phyloP scores from a whole-genome alignment of 345 rosid genomes.

The Aquilaria yunnanensis region DNA sequence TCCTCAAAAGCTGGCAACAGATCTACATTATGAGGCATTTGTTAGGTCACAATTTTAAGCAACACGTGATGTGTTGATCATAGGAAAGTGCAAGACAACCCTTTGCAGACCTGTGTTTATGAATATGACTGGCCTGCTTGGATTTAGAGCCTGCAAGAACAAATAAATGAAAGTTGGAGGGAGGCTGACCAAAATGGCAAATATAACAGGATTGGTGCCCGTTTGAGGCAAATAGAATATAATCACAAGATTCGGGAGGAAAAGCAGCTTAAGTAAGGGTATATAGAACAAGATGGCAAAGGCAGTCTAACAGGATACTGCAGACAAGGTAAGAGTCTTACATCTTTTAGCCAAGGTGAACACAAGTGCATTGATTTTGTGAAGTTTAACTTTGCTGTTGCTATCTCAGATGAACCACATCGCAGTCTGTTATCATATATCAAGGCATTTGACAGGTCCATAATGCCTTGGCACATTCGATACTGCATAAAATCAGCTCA shows the following conservation, averaged over 20 bases:
- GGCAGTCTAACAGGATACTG: too few relatives aligned
- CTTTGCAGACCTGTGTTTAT: conserved; percentile 65
- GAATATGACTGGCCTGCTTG: conserved; percentile 60
- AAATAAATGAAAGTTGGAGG: conserved; percentile 9
- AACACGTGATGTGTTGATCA: conserved; percentile 1
- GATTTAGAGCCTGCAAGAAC: conserved; percentile 63
- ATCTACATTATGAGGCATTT: conserved; percentile 35
- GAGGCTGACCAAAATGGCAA: too few relatives aligned
- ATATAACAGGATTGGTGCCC: too few relatives aligned
- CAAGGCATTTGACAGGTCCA: conserved; percentile 90
- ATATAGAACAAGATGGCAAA: conserved; percentile 2
- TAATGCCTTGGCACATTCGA: conserved; percentile 89
- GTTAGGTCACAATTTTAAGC: conserved; percentile 13
- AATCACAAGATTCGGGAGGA: not conserved
- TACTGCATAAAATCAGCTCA: conserved; percentile 49
- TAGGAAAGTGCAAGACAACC: conserved; percentile 7
- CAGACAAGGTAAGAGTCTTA: conserved; percentile 17
- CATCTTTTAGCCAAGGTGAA: conserved; percentile 72
- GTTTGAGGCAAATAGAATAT: too few relatives aligned
- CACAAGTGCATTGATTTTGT: conserved; percentile 28
- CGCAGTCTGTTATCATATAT: conserved; percentile 84
- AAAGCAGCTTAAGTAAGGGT: not conserved
- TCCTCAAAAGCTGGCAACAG: conserved; percentile 68
- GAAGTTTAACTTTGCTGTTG: conserved; percentile 58
- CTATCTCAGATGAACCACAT: conserved; percentile 86